A percentile compares a stretch with the other conserved stretches of the same genome.
Conservation (phyloP, 2,329 filamentous ascomycete genomes). For the Taxawa tesnikishii region DNA sequence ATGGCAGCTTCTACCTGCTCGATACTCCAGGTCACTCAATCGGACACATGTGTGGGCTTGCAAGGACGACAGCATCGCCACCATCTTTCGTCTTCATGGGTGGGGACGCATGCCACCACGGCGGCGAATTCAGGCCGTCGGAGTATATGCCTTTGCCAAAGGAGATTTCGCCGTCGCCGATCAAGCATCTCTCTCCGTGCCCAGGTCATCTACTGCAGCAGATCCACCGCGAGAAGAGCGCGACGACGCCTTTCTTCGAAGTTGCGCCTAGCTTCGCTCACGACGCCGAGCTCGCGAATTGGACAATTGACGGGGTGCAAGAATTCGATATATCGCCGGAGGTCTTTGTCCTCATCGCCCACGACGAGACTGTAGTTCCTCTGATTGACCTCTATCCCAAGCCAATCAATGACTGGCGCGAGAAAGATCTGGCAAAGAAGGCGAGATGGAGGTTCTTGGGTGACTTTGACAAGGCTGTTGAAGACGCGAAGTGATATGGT, state of each 20-base stretch:
- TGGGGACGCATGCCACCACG: slow-evolving; percentile 35
- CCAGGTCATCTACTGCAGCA: slow-evolving; percentile 28
- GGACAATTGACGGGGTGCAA: slow-evolving; percentile 33
- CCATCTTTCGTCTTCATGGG: slow-evolving; percentile 38
- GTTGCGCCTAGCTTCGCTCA: slow-evolving; percentile 19
- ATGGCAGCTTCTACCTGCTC: slow-evolving; percentile 45
- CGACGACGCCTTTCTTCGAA: slow-evolving; percentile 23
- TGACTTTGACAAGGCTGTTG: slow-evolving; percentile 34
- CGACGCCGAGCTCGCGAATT: slow-evolving; percentile 20
- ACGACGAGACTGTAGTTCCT: slow-evolving; percentile 31
- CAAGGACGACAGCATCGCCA: slow-evolving; percentile 23
- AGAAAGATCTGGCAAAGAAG: slow-evolving; percentile 34
- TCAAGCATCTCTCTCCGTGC: slow-evolving; percentile 17
- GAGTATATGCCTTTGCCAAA: slow-evolving; percentile 26
- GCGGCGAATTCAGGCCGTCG: slow-evolving; percentile 33
- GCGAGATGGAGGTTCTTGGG: slow-evolving; percentile 38
- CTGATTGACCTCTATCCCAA: slow-evolving; percentile 39
- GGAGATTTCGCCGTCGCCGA: slow-evolving; percentile 22
- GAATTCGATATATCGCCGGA: slow-evolving; percentile 33
- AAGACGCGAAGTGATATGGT: slow-evolving; percentile 5
- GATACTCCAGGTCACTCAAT: slow-evolving; percentile 40
- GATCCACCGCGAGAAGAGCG: slow-evolving; percentile 22
- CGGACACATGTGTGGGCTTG: slow-evolving; percentile 39
- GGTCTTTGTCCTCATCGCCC: slow-evolving; percentile 34
- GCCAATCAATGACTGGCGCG: slow-evolving; percentile 32